These are phyloP conservation scores for Coemansia pectinata DNA, from an alignment of 192 early-diverging fungal species.

Conservation along the genomic window DNA sequence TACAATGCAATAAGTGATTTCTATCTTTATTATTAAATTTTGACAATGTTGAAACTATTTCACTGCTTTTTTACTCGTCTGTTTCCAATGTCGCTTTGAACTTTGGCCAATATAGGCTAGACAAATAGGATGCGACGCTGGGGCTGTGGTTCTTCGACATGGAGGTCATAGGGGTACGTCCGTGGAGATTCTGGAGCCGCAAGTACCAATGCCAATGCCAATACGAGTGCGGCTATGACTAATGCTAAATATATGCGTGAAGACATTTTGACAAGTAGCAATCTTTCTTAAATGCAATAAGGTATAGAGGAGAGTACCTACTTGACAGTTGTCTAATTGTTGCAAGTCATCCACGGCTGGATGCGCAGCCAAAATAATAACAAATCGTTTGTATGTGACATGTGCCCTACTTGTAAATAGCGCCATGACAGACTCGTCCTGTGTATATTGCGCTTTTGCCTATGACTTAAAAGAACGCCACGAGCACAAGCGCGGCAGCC, in stretches of 20 bases:
- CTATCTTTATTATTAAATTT: neutral
- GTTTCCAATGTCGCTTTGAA: neutral
- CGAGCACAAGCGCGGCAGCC: neutral
- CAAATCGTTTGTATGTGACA: neutral
- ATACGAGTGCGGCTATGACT: neutral
- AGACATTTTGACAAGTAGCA: neutral
- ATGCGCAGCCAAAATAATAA: neutral
- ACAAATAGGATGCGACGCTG: slow-evolving; percentile 17
- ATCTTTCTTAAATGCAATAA: neutral
- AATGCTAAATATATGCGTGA: neutral
- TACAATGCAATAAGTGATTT: neutral
- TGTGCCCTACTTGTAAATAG: neutral
- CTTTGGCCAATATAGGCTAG: neutral
- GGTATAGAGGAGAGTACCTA: neutral
- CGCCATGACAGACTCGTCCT: neutral
- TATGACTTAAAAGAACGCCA: neutral
- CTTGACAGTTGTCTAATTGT: neutral
- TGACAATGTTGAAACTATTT: neutral
- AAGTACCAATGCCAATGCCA: neutral
- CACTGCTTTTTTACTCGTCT: too few relatives aligned
- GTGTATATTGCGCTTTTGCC: neutral
- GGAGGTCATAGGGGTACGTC: slow-evolving; percentile 32
- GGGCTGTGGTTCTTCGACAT: slow-evolving; percentile 35
- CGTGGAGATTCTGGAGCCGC: slow-evolving; percentile 9
- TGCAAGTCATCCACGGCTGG: neutral